Evolutionary conservation across 495 filamentous ascomycete genomes (phyloP).

Genomic region (Bacidia gigantensis): DNA sequence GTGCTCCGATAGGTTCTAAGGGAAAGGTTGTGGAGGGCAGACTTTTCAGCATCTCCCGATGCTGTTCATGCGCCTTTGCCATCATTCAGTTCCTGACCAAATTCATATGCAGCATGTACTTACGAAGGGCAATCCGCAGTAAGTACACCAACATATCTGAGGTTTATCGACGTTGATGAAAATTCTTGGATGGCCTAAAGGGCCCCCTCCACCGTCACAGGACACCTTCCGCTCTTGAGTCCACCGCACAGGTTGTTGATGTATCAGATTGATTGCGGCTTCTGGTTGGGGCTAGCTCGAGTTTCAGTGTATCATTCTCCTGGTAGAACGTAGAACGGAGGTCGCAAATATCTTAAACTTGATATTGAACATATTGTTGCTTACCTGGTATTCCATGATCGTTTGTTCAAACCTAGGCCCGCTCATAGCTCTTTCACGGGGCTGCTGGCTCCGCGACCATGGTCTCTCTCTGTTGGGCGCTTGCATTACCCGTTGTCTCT

Average conservation of each 20-base stretch:
- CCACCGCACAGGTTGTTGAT: slow-evolving; percentile 90
- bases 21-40: slow-evolving; percentile 68
- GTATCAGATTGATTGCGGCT: slow-evolving; percentile 88
- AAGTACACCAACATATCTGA: slow-evolving; percentile 75
- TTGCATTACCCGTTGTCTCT: slow-evolving; percentile 50
- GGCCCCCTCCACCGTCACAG: slow-evolving; percentile 90
- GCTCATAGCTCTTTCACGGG: slow-evolving; percentile 67
- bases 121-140: slow-evolving; percentile 94
- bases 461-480: slow-evolving; percentile 70
- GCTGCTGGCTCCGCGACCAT: slow-evolving; percentile 77
- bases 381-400: slow-evolving; percentile 74
- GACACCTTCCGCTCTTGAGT: slow-evolving; percentile 63
- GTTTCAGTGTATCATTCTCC: background rate
- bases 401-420: slow-evolving; percentile 96
- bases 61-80: slow-evolving; percentile 67
- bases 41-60: slow-evolving; percentile 68
- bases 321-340: background rate
- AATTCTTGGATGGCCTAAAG: slow-evolving; percentile 79
- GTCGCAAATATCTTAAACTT: no score
- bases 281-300: slow-evolving; percentile 59
- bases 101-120: slow-evolving; percentile 21
- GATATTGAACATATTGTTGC: background rate
- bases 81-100: no score
- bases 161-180: slow-evolving; percentile 98
- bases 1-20: slow-evolving; percentile 38